Base-by-base conservation (phyloP, 1,284 basidiomycete genomes). In the Hortiboletus rubellus region DNA sequence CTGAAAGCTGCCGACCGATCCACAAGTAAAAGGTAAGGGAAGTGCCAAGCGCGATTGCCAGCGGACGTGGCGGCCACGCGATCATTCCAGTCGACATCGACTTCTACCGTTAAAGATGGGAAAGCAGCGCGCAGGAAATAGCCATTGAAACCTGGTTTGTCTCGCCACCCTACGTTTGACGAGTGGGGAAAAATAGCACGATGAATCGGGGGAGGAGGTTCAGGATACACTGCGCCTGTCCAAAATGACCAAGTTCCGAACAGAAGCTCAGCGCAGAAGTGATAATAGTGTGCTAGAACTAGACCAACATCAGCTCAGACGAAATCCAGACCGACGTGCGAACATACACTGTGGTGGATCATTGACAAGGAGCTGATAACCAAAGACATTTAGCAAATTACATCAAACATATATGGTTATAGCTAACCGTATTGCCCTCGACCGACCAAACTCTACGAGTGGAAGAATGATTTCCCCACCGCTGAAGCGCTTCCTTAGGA, bases 261-360 rank as follows among this genome's bases (percentile, higher is more conserved):
- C 55, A 91, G 73, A 49, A 91, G 81, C 68, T 93, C 91, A 1
- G 86, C 90, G 37, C 87, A 87, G 61, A 91, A 86, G 73, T 93
- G 91, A 72, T 92, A 93, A 71, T 91, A 92, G 69, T 93, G 91
- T 54, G 81, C 77, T 33, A 92, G 79, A 76, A 92, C 79, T 82
- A 50, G 30, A 40, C 36, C 17, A 24, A n/a, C 11, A 46, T 63
- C 41, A 63, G 52, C 22, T 48, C 15, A 24, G 36, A 49, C 8
- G 18, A 30, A 55, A 46, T 15, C 17, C 3, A 34, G 37, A 9
- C 12, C n/a, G 0, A 24, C 27, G 12, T 41, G 22, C 14, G 36
- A 48, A 60, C 75, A 36, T 55, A 76, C 76, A 89, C 67, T 89
- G 87, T 8, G 70, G 57, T 2, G 87, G 86, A 60, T 89, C 87